Base-by-base conservation (phyloP, 2,329 filamentous ascomycete species). In the Aspergillus neoniger region DNA sequence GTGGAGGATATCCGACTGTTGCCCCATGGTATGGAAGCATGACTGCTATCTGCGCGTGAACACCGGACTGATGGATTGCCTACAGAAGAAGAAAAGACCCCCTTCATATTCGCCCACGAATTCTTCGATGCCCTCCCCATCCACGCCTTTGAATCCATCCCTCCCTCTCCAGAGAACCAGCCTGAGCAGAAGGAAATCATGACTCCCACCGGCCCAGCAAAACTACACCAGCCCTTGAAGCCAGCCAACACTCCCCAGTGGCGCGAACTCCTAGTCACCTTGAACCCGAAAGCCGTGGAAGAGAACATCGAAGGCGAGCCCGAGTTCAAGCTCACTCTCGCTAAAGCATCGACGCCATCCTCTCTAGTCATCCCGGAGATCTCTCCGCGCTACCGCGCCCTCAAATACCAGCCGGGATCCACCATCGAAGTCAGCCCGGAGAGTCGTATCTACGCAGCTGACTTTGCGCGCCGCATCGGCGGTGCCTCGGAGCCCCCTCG, bases 71-170 rank as follows among this genome's bases (percentile, higher is more conserved):
- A 50, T 12, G 10, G 4, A 5, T 17, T 14, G 1, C 15, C 57
- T 17, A 12, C 25, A 88, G 87, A 86, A 62, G 78, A 86, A 21
- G 83, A 84, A 62, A 91, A 90, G 72, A 91, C 88, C 21, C 94
- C 95, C 0, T 96, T 98, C 76, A 96, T 99, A 62, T 86, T 98
- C 52, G 95, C 95, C 4, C 95, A 99, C 75, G 95, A 99, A 74
- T 98, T 99, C 82, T 99, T 99, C 79, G 95, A 99, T 69, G 95
- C 95, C 2, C 87, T 99, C 0, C 95, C 95, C 36, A 97, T 99
- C 68, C 93, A 99, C 75, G 88, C 91, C 62, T 99, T 99, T 74
- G 90, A 98, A 76, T 89, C 91, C 14, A 83, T 94, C 54, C 75
- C 83, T 48, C 79, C 80, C 64, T 74, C 79, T 14, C 74, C 79